A percentile compares a stretch with the other conserved stretches of the same genome.
Evolutionary conservation across 2,329 filamentous ascomycete species (phyloP).

Genomic region (Alternaria dauci): DNA sequence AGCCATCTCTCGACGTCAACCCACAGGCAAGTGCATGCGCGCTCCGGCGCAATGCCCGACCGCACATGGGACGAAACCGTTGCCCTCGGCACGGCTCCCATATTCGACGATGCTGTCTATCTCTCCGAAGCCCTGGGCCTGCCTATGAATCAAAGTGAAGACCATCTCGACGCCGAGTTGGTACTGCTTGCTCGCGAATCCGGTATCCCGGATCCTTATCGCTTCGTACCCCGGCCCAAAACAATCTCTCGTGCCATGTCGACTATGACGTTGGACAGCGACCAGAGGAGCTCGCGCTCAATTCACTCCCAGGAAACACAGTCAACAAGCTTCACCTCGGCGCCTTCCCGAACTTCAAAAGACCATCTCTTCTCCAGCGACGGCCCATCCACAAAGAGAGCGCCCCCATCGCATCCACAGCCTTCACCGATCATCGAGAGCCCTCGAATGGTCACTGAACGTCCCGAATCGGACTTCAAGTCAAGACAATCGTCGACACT

Average conservation of each 20-base stretch:
- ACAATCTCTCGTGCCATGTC: constrained; percentile 41
- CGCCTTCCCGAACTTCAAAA: constrained; percentile 44
- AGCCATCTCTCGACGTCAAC: constrained; percentile 34
- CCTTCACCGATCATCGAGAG: constrained; percentile 32
- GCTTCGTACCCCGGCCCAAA: constrained; percentile 35
- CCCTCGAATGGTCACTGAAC: constrained; percentile 26
- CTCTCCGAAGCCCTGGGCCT: constrained; percentile 42
- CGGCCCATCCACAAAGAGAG: constrained; percentile 27
- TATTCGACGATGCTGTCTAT: constrained; percentile 48
- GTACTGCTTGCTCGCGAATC: constrained; percentile 38
- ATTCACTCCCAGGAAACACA: constrained; percentile 48
- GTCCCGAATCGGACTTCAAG: constrained; percentile 23
- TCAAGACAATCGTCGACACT: constrained; percentile 35
- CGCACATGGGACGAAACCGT: constrained; percentile 31
- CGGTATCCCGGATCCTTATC: constrained; percentile 47
- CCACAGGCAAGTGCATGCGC: constrained; percentile 38
- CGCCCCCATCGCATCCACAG: constrained; percentile 25
- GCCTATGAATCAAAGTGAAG: constrained; percentile 38
- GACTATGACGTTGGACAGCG: constrained; percentile 42
- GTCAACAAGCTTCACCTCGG: constrained; percentile 46
- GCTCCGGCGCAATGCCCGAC: constrained; percentile 45
- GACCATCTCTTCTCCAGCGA: constrained; percentile 36
- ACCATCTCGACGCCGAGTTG: constrained; percentile 43
- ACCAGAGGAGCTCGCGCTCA: constrained; percentile 44
- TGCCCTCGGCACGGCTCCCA: constrained; percentile 40